phyloP scores from a whole-genome alignment of 106 monocot species.

The Platanthera zijinensis region DNA sequence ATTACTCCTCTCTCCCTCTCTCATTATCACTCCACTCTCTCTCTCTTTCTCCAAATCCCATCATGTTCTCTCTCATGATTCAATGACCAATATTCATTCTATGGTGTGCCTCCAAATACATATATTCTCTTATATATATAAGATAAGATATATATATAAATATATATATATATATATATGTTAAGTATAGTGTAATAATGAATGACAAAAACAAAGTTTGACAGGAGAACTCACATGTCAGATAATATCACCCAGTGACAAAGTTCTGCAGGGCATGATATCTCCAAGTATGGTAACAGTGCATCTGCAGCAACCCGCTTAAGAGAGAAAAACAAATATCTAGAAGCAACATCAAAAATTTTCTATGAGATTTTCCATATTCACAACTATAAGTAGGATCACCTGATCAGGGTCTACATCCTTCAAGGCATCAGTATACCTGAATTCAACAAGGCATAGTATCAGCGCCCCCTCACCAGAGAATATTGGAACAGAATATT shows the following conservation, averaged over 20 bases:
- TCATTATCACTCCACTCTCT: too few species aligned
- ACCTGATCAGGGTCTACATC: constrained; percentile 95
- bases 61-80: too few species aligned
- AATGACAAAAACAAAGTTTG: background rate
- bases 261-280: constrained; percentile 73
- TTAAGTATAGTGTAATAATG: too few species aligned
- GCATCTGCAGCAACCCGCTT: constrained; percentile 93
- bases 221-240: constrained; percentile 53
- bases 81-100: too few species aligned
- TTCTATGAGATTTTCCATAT: constrained; percentile 16
- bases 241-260: constrained; percentile 90
- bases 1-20: too few species aligned
- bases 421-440: constrained; percentile 85
- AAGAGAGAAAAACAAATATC: constrained; percentile 86
- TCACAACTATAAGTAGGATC: background rate
- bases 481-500: background rate
- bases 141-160: too few species aligned
- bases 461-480: constrained; percentile 7
- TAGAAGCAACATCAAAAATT: constrained; percentile 96
- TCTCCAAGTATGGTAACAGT: constrained; percentile 72
- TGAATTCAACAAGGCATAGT: constrained; percentile 18
- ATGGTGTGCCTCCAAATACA: too few species aligned
- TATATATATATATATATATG: too few species aligned
- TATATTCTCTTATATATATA: too few species aligned
- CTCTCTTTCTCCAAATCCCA: too few species aligned